phyloP scores from a whole-genome alignment of 2,329 filamentous ascomycete genomes.

The Fusarium sarcochroum region DNA sequence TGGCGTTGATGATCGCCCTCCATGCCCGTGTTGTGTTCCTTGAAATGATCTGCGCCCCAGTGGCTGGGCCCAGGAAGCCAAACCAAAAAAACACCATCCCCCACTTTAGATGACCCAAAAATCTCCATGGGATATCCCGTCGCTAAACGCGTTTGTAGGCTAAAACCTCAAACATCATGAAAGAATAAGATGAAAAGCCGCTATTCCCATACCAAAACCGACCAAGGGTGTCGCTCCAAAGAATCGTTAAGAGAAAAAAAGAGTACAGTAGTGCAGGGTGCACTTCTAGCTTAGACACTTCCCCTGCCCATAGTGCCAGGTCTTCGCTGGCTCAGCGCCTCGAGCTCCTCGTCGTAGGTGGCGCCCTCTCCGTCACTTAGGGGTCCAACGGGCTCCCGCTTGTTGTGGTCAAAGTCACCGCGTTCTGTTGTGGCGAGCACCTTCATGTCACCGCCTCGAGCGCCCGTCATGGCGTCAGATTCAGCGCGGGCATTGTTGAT shows the following conservation, averaged over 20 bases:
- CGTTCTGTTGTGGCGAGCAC: slow-evolving; percentile 58
- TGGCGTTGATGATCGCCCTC: slow-evolving; percentile 27
- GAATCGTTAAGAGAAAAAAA: slow-evolving; percentile 4
- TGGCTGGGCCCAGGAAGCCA: slow-evolving; percentile 14
- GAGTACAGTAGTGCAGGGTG: slow-evolving; percentile 7
- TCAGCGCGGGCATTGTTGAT: slow-evolving; percentile 69
- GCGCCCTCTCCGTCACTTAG: slow-evolving; percentile 64
- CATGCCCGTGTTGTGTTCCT: slow-evolving; percentile 9
- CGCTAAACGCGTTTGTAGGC: slow-evolving; percentile 36
- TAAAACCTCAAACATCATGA: slow-evolving; percentile 30
- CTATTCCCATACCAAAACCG: slow-evolving; percentile 40
- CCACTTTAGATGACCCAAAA: slow-evolving; percentile 25
- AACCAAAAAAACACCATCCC: slow-evolving; percentile 5
- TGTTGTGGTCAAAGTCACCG: slow-evolving; percentile 55
- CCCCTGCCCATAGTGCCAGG: slow-evolving; percentile 59
- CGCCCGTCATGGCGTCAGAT: slow-evolving; percentile 61
- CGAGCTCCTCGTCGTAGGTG: slow-evolving; percentile 61
- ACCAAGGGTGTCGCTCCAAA: slow-evolving; percentile 30
- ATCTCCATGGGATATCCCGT: slow-evolving; percentile 35
- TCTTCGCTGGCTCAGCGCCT: slow-evolving; percentile 50
- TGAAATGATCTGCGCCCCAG: slow-evolving; percentile 15
- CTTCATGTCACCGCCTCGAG: slow-evolving; percentile 54
- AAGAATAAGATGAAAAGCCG: slow-evolving; percentile 30
- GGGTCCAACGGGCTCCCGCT: slow-evolving; percentile 55
- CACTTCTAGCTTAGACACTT: slow-evolving; percentile 56